A percentile compares a stretch with the other conserved stretches of the same genome.
Conservation (phyloP, 768 basidiomycete genomes). For the Amanita jacksonii region DNA sequence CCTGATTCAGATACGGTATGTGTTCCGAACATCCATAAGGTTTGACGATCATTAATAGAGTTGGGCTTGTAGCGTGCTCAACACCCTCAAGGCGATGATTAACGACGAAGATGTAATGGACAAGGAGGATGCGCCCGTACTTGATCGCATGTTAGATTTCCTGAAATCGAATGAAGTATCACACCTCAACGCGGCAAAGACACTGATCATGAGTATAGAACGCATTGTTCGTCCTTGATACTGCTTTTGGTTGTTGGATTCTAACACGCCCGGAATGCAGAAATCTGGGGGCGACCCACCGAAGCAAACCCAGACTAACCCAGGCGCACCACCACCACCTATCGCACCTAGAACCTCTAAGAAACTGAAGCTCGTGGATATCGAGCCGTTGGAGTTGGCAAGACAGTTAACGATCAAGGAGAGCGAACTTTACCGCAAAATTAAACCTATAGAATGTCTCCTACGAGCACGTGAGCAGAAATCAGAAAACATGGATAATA, state of each 20-base stretch:
- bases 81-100: slow-evolving; percentile 86
- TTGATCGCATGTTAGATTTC: slow-evolving; percentile 79
- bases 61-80: slow-evolving; percentile 55
- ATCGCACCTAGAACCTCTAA: slow-evolving; percentile 63
- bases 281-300: slow-evolving; percentile 47
- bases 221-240: slow-evolving; percentile 53
- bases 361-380: slow-evolving; percentile 75
- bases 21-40: slow-evolving; percentile 1
- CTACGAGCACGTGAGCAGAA: slow-evolving; percentile 73
- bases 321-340: slow-evolving; percentile 61
- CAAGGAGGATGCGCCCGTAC: slow-evolving; percentile 74
- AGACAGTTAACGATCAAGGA: slow-evolving; percentile 92
- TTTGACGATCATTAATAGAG: neutral
- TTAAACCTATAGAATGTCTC: slow-evolving; percentile 85
- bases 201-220: slow-evolving; percentile 64
- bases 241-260: slow-evolving; percentile 6
- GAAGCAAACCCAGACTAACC: slow-evolving; percentile 46
- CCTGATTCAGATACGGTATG: slow-evolving; percentile 79
- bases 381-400: slow-evolving; percentile 84
- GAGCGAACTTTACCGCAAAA: slow-evolving; percentile 76
- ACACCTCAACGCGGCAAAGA: slow-evolving; percentile 62
- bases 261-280: slow-evolving; percentile 17
- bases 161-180: slow-evolving; percentile 54
- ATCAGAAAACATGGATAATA: slow-evolving; percentile 70
- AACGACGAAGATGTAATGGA: slow-evolving; percentile 77